phyloP scores from a whole-genome alignment of 345 rosid genomes.

The Lenwebbia sp. region DNA sequence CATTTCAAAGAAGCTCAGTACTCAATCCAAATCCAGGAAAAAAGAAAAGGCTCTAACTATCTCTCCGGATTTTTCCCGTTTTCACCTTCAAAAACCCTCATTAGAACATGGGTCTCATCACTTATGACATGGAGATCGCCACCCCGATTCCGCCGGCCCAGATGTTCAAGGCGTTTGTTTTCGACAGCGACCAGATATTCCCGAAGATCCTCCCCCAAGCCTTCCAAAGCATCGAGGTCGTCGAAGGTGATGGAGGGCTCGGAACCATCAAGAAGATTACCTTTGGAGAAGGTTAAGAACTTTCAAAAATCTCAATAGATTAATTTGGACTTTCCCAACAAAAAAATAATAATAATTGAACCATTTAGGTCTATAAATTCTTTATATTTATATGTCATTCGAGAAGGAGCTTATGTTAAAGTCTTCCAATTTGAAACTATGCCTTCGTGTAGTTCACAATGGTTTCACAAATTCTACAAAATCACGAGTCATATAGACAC shows the following conservation, averaged over 20 bases:
- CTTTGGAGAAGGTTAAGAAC: constrained; percentile 11
- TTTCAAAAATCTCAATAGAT: background rate
- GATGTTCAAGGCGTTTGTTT: constrained; percentile 10
- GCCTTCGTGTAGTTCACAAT: background rate
- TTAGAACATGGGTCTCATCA: constrained; percentile 1
- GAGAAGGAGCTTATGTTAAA: background rate
- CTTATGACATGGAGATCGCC: background rate
- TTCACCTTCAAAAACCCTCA: background rate
- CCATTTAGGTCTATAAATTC: background rate
- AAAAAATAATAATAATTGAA: too few relatives aligned
- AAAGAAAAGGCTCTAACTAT: background rate
- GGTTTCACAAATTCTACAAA: background rate
- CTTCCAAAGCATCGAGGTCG: constrained; percentile 2
- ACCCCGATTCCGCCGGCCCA: constrained; percentile 4
- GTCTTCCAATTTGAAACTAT: background rate
- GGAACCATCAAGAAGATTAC: constrained; percentile 16
- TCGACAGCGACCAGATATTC: constrained; percentile 8
- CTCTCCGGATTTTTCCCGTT: background rate
- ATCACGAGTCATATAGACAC: background rate
- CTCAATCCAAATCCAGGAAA: background rate
- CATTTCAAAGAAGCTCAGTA: background rate
- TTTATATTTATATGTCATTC: background rate
- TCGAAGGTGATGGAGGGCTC: constrained; percentile 28
- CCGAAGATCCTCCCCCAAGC: constrained; percentile 16
- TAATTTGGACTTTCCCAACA: background rate